Conservation (phyloP, 208 protist species). For the Vickermania ingenoplastis region DNA sequence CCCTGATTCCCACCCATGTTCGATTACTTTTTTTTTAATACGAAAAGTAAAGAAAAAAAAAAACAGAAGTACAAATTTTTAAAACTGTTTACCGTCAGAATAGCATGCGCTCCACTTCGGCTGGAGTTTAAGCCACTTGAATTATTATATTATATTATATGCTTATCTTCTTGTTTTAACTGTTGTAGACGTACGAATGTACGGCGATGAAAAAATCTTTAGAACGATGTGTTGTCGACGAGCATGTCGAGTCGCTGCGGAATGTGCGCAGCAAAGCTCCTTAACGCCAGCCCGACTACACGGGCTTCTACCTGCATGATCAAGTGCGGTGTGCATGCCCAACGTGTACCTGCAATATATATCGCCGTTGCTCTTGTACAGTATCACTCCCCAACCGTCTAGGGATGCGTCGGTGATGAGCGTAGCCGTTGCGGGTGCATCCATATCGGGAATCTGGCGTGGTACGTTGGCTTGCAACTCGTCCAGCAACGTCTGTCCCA, state of each 20-base stretch:
- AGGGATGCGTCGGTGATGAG: slow-evolving; percentile 9
- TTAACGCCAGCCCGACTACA: slow-evolving; percentile 2
- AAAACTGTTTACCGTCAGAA: no score
- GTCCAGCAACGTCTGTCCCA: neutral
- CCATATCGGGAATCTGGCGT: neutral
- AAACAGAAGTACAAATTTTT: no score
- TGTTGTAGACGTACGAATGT: no score
- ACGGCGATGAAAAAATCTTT: no score
- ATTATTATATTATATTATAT: no score
- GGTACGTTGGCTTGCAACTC: neutral
- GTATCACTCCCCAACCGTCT: slow-evolving; percentile 2
- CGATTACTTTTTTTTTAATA: no score
- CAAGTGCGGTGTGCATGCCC: neutral
- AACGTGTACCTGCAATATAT: neutral
- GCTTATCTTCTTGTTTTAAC: no score
- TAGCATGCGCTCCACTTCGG: no score
- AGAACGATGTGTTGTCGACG: neutral
- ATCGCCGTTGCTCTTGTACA: neutral
- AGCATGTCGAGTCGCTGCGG: neutral
- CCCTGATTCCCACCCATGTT: no score
- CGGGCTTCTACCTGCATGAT: slow-evolving; percentile 9
- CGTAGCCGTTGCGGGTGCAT: neutral
- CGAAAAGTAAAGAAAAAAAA: no score
- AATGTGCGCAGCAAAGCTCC: neutral
- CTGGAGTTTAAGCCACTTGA: no score